A percentile compares a stretch with the other conserved stretches of the same genome.
phyloP scores from a whole-genome alignment of 1,284 basidiomycete genomes.

The Peniophora sp. region DNA sequence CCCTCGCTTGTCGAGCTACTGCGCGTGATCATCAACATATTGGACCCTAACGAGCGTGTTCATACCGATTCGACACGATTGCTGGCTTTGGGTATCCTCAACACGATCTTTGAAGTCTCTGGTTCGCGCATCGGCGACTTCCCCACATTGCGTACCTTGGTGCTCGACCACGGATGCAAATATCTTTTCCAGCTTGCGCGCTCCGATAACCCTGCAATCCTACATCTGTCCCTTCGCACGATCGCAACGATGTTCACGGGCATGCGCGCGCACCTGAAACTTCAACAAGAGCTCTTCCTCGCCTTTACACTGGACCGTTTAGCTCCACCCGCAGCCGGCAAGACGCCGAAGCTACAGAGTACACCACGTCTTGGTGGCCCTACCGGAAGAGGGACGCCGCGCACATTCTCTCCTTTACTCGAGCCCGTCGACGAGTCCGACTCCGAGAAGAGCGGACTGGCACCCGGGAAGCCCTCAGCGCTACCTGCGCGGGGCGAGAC shows the following conservation, averaged over 20 bases:
- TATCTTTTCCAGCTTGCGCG: slow-evolving; percentile 92
- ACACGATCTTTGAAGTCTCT: slow-evolving; percentile 83
- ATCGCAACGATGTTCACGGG: slow-evolving; percentile 87
- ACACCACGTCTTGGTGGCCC: slow-evolving; percentile 35
- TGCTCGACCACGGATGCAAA: slow-evolving; percentile 90
- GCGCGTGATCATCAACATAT: slow-evolving; percentile 89
- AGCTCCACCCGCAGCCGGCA: slow-evolving; percentile 40
- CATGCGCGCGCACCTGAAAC: slow-evolving; percentile 81
- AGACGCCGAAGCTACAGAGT: slow-evolving; percentile 11
- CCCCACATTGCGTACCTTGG: slow-evolving; percentile 63
- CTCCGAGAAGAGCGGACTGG: slow-evolving; percentile 39
- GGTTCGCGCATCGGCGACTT: slow-evolving; percentile 71
- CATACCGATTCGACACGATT: slow-evolving; percentile 96
- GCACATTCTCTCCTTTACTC: slow-evolving; percentile 35
- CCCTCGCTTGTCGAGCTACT: slow-evolving; percentile 92
- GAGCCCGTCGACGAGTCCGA: slow-evolving; percentile 39
- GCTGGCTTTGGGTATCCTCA: slow-evolving; percentile 83
- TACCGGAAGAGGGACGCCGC: slow-evolving; percentile 39
- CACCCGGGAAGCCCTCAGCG: slow-evolving; percentile 52
- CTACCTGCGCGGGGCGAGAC: slow-evolving; percentile 82
- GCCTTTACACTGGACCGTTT: slow-evolving; percentile 91
- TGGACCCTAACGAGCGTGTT: slow-evolving; percentile 90
- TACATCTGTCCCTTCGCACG: slow-evolving; percentile 77
- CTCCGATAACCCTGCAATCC: slow-evolving; percentile 77
- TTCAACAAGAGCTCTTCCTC: slow-evolving; percentile 95